Conservation (phyloP, 192 early-diverging fungal species). For the Martensiomyces pterosporus region DNA sequence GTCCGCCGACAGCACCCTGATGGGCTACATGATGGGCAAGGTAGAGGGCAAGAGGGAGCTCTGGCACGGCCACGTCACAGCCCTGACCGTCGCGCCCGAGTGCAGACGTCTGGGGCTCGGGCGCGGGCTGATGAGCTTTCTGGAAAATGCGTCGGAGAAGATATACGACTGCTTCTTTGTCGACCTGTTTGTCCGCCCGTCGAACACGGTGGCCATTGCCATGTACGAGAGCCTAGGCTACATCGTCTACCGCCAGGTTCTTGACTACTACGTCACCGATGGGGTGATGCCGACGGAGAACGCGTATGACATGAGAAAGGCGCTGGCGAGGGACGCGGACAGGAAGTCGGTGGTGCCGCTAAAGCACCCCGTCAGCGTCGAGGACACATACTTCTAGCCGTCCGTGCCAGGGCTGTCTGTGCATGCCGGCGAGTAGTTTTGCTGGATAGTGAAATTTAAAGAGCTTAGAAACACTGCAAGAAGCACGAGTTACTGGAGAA, state of each 20-base stretch:
- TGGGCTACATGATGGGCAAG: constrained; percentile 95
- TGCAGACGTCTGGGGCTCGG: constrained; percentile 90
- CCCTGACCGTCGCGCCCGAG: constrained; percentile 93
- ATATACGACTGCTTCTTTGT: constrained; percentile 73
- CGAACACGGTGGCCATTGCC: constrained; percentile 82
- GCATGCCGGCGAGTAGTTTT: too few species aligned
- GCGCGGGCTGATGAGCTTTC: constrained; percentile 77
- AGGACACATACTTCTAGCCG: constrained; percentile 26
- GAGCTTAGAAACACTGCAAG: background rate
- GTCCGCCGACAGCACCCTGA: constrained; percentile 60
- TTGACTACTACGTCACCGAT: constrained; percentile 76
- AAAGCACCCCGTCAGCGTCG: constrained; percentile 23
- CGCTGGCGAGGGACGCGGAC: constrained; percentile 75
- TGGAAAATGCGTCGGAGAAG: constrained; percentile 90
- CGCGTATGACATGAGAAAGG: constrained; percentile 95
- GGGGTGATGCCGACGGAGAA: constrained; percentile 71
- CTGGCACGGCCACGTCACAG: constrained; percentile 99
- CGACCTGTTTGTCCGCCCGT: constrained; percentile 92
- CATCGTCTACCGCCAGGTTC: constrained; percentile 80
- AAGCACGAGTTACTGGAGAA: background rate
- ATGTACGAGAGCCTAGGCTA: constrained; percentile 96
- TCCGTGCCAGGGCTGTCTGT: too few species aligned
- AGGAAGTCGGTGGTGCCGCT: constrained; percentile 39
- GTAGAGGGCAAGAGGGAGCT: constrained; percentile 82
- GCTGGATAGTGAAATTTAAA: background rate